Evolutionary conservation across 208 protist genomes (phyloP).

Genomic region (Porcisia hertigi): DNA sequence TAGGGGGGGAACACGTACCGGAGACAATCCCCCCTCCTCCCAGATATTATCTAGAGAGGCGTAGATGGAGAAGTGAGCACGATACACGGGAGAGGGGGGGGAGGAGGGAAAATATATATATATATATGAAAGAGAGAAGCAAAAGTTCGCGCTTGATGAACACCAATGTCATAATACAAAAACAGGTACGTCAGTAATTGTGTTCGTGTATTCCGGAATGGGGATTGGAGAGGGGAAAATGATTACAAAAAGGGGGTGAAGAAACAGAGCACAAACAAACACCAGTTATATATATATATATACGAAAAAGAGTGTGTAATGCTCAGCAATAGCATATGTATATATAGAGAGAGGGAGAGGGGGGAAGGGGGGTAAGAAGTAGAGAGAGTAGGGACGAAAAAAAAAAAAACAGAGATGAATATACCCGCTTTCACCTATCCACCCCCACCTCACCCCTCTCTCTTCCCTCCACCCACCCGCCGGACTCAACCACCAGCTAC

Average conservation of each 20-base stretch:
- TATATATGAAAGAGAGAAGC: not conserved
- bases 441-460: not conserved
- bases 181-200: too few species aligned
- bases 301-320: too few species aligned
- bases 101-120: not conserved
- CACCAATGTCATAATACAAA: slow-evolving; percentile 1
- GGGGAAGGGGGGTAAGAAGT: not conserved
- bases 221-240: too few species aligned
- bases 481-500: not conserved
- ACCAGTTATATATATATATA: too few species aligned
- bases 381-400: slow-evolving; percentile 4
- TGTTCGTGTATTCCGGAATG: too few species aligned
- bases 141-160: not conserved
- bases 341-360: not conserved
- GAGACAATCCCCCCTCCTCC: not conserved
- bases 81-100: not conserved
- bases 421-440: not conserved
- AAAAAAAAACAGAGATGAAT: not conserved
- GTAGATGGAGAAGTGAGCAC: not conserved
- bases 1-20: not conserved
- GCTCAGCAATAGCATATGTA: too few species aligned
- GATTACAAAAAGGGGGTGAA: too few species aligned
- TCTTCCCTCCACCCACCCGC: not conserved
- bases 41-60: too few species aligned
- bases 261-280: too few species aligned